Base-by-base conservation (phyloP, 441 rosid genomes). In the Monsonia emarginata region DNA sequence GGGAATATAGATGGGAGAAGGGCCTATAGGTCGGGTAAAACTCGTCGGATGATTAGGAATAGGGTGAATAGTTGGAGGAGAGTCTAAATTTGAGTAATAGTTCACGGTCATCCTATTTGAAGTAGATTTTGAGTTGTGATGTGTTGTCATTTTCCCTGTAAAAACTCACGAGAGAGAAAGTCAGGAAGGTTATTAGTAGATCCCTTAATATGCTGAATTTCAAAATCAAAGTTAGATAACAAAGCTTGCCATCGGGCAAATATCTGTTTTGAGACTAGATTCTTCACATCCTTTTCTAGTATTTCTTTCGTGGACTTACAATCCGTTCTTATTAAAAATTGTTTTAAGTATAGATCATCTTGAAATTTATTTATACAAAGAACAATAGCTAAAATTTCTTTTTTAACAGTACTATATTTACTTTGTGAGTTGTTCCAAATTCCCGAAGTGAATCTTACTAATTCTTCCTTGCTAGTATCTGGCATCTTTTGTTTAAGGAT, bases 191-290 rank as follows among this genome's bases (percentile, higher is more conserved):
- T 21, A 27, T 63, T 63, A 7, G 25, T 8, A 5, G 36, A 21
- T 18, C 66, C 48, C 16, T 34, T 38, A 1, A 63, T 63, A 22
- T 2, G 36, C 7, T 61, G 19, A 0, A 61, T 31, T 0, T 61
- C 42, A 31, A 61, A 61, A 13, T 28, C 42, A 61, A 61, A 61
- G 5, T 10, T 27, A 0, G 40, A 34, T n/a, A 63, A 2, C 0
- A 63, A n/a, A 2, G 48, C 66, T 32, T 63, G 48, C 46, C 66
- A 63, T 63, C 66, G 32, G 1, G 48, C 65, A 63, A 63, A 63
- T 0, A 6, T 34, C 18, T 22, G 25, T 63, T 63, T 11, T 9
- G 28, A 36, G 1, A n/a, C 64, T 3, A 61, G 4, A 3, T 28
- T 31, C 30, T 61, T 61, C 0, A 30, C 44, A 61, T 61, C 64